Base-by-base conservation (phyloP, 2,329 filamentous ascomycete genomes). In the Arthrobotrys musiformis region DNA sequence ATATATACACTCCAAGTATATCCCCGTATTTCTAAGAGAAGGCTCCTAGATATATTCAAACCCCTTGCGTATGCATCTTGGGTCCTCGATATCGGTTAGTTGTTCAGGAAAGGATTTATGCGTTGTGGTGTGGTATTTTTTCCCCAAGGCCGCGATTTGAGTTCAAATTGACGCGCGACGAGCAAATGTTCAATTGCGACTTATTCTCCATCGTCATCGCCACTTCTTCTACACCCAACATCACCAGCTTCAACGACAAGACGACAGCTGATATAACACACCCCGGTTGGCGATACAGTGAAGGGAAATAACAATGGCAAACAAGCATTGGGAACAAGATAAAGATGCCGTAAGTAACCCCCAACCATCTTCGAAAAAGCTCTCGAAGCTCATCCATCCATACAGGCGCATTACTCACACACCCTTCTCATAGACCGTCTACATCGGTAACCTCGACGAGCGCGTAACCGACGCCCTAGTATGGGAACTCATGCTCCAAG, bases 401-500 rank as follows among this genome's bases (percentile, higher is more conserved):
- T 44, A 60, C 61, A 97, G 85, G 94, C 98, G 85, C 93, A 93
- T n/a, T 48, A 60, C 73, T 70, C 35, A 70, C 67, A 15, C 30
- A n/a, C 19, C 37, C 48, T n/a, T 69, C 11, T 46, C 26, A 44
- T 37, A 77, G 81, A 98, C 95, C 46, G 92, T 98, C 83, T 99
- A 99, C 84, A 93, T 98, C 81, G 95, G 95, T 83, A 98, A 98
- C 84, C 93, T 99, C 82, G 95, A 99, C 86, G 95, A 99, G 86
- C 93, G 95, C 84, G 92, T 95, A 80, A 91, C 91, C 54, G 93
- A 97, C 83, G 90, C 91, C 81, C 88, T 97, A 80, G 90, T 99
- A 80, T 97, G 95, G 91, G 95, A 99, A 86, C 88, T 99, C 82
- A 98, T 98, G 93, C 90, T 97, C 69, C 95, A 99, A 86, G 93